phyloP scores from a whole-genome alignment of 2,329 filamentous ascomycete species.

The Pezizomycotina sp. region DNA sequence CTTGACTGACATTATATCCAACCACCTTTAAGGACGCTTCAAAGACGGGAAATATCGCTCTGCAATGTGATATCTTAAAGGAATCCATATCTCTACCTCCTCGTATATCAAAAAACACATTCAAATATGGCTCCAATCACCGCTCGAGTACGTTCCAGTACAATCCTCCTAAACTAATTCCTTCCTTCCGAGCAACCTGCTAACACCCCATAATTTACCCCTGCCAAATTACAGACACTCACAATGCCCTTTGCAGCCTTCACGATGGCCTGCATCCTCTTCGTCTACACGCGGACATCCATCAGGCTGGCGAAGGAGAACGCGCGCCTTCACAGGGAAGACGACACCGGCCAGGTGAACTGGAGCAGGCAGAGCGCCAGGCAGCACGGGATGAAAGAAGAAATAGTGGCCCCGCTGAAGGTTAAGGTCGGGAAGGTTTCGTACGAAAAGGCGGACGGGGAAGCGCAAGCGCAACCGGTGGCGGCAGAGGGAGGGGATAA shows the following conservation, averaged over 20 bases:
- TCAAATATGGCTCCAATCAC: too few relatives aligned
- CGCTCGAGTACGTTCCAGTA: too few relatives aligned
- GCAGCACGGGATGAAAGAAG: conserved; percentile 36
- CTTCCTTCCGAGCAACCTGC: too few relatives aligned
- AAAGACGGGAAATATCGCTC: too few relatives aligned
- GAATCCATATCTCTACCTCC: too few relatives aligned
- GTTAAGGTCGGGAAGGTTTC: conserved; percentile 26
- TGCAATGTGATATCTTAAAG: too few relatives aligned
- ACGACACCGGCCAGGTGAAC: conserved; percentile 39
- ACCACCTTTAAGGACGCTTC: too few relatives aligned
- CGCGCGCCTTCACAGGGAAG: conserved; percentile 42
- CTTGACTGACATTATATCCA: too few relatives aligned
- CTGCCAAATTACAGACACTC: conserved; percentile 34
- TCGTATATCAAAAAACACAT: too few relatives aligned
- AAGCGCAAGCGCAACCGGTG: conserved; percentile 9
- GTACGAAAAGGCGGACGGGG: conserved; percentile 24
- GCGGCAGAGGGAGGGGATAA: conserved; percentile 19
- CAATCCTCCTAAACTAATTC: too few relatives aligned
- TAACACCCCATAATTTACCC: too few relatives aligned
- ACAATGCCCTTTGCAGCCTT: conserved; percentile 39
- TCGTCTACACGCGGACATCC: conserved; percentile 45
- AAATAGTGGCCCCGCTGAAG: conserved; percentile 28
- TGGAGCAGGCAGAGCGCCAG: conserved; percentile 40
- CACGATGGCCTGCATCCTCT: conserved; percentile 38
- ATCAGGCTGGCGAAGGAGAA: conserved; percentile 51